Percentiles rank a stretch among this genome's conserved stretches.
Evolutionary conservation across 768 basidiomycete species (phyloP).

Genomic region (Amyloporia xantha): DNA sequence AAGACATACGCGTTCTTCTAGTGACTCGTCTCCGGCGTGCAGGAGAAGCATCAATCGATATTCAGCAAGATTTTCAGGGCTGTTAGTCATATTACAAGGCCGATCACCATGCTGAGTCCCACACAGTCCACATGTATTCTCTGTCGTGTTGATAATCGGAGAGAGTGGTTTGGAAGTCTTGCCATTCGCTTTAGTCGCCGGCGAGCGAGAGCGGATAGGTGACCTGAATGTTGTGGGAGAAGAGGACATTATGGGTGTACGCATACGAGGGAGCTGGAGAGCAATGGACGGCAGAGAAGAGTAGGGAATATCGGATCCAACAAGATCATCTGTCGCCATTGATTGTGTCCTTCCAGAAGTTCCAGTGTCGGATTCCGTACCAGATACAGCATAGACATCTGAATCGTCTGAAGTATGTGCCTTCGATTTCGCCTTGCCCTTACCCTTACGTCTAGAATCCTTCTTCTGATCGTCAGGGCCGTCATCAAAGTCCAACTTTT

Average conservation of each 20-base stretch:
- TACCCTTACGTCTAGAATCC: slow-evolving; percentile 21
- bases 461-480: slow-evolving; percentile 28
- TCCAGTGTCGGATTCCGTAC: slow-evolving; percentile 14
- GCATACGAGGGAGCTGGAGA: neutral
- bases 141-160: slow-evolving; percentile 8
- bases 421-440: slow-evolving; percentile 26
- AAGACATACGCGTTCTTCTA: slow-evolving; percentile 51
- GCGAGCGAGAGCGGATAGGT: no score
- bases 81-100: slow-evolving; percentile 57
- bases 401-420: slow-evolving; percentile 32
- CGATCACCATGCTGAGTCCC: slow-evolving; percentile 51
- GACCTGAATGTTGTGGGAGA: neutral
- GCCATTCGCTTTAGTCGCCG: neutral
- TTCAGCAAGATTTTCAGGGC: slow-evolving; percentile 58
- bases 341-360: neutral
- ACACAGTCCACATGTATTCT: slow-evolving; percentile 55
- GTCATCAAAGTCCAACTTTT: slow-evolving; percentile 29
- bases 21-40: slow-evolving; percentile 59
- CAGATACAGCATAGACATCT: slow-evolving; percentile 31
- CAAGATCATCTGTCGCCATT: slow-evolving; percentile 1
- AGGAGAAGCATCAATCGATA: slow-evolving; percentile 62
- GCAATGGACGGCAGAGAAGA: neutral
- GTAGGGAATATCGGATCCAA: neutral
- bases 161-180: slow-evolving; percentile 4
- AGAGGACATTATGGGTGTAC: neutral